phyloP scores from a whole-genome alignment of 306 rosid species.

The Vigna hirtella region DNA sequence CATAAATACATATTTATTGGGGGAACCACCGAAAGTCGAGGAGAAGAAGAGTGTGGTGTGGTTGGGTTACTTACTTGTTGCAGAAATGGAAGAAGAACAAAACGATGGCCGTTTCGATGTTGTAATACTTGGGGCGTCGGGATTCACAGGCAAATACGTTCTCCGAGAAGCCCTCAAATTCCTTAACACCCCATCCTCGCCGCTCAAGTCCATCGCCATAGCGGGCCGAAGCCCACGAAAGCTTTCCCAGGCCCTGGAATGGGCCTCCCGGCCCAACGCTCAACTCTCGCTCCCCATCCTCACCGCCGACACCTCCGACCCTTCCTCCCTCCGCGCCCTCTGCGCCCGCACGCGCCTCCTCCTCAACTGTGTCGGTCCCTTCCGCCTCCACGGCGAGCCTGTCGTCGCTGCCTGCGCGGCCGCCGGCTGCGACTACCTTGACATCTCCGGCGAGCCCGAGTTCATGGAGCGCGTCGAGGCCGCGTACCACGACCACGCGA shows the following conservation, averaged over 20 bases:
- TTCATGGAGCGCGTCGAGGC: constrained; percentile 88
- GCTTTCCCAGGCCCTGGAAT: constrained; percentile 61
- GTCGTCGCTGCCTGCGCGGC: constrained; percentile 76
- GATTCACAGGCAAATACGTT: constrained; percentile 88
- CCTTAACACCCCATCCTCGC: constrained; percentile 58
- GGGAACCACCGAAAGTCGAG: too few relatives aligned
- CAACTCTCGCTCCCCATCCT: constrained; percentile 66
- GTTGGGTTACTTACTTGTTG: neutral
- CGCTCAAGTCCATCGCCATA: constrained; percentile 75
- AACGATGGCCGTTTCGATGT: constrained; percentile 53
- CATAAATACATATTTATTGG: too few relatives aligned
- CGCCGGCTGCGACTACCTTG: constrained; percentile 78
- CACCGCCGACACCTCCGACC: constrained; percentile 66
- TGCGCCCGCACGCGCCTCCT: constrained; percentile 66
- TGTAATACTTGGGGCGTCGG: constrained; percentile 80
- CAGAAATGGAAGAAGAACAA: constrained; percentile 16
- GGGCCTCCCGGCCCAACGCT: constrained; percentile 68
- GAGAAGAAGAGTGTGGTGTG: too few relatives aligned
- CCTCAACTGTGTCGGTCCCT: constrained; percentile 95
- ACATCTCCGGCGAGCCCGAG: constrained; percentile 91
- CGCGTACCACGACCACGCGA: constrained; percentile 49
- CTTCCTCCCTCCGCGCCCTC: constrained; percentile 64
- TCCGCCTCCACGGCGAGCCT: constrained; percentile 82
- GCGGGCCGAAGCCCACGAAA: constrained; percentile 76
- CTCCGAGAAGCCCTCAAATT: constrained; percentile 79